Base-by-base conservation (phyloP, 345 rosid species). In the Toxicodendron radicans region DNA sequence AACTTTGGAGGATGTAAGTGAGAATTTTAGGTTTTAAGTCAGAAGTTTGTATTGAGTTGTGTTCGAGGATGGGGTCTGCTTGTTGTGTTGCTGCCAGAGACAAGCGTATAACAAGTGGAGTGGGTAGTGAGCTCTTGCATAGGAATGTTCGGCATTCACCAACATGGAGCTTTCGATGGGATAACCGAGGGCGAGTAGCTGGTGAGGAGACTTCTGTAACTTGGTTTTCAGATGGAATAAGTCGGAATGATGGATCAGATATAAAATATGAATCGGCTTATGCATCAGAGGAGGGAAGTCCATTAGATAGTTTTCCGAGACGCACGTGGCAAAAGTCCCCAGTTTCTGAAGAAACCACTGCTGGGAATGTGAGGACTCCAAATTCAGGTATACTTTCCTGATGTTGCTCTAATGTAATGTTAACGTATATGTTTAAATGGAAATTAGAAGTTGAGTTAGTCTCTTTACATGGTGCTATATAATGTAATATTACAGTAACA, bases 11-110 rank as follows among this genome's bases (percentile, higher is more conserved):
- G 24, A 76, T 78, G 85, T 77, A 80, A 79, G 57, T 72, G 76
- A 20, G 72, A 64, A 32, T 66, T 77, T 59, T 54, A 17, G 79
- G 58, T 7, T 78, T 17, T 17, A 35, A 52, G 54, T 63, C 30
- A 32, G 75, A 79, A 72, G 67, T 13, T 71, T 77, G 71, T 24
- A 54, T 74, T 67, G 2, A 56, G 5, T 71, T 79, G 78, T 72
- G 66, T 76, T 72, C 27, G 75, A 84, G 67, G 66, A 95, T 96
- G 99, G 99, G 99, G 64, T 85, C 92, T 75, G 94, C 95, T 71
- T 96, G 98, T 74, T 96, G 99, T 83, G 91, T 96, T 73, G 94
- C 99, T 82, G 95, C 94, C 79, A 83, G 95, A 78, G 99, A 96
- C 72, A 93, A 88, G 84, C 88, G 81, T 75, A 95, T 96, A 27